phyloP scores from a whole-genome alignment of 2,329 filamentous ascomycete genomes.

The Apiospora aurea region DNA sequence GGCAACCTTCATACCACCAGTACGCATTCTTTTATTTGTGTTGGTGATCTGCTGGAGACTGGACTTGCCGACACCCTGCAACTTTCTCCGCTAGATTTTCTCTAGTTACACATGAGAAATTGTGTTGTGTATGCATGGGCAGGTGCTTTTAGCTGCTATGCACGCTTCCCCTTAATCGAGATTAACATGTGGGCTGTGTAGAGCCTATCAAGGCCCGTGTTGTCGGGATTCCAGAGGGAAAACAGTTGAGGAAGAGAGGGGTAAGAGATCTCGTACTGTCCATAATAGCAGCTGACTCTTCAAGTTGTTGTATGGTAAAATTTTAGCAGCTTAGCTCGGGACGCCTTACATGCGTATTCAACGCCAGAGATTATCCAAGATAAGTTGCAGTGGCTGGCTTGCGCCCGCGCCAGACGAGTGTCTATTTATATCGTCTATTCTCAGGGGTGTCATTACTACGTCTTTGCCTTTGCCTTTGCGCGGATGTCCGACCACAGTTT shows the following conservation, averaged over 20 bases:
- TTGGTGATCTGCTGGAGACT: neutral
- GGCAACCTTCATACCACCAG: neutral
- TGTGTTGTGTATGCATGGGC: neutral
- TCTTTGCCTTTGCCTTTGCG: slow-evolving; percentile 34
- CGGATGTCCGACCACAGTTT: slow-evolving; percentile 74
- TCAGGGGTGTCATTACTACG: neutral
- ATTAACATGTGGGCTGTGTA: neutral
- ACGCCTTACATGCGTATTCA: neutral
- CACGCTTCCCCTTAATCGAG: neutral
- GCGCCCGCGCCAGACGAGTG: neutral
- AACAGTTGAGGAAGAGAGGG: neutral
- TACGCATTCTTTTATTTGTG: neutral
- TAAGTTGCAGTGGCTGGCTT: neutral
- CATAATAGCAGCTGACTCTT: neutral
- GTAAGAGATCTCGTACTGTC: neutral
- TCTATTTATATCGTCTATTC: neutral
- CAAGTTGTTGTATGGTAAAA: neutral
- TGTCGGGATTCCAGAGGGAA: neutral
- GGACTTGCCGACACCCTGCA: neutral
- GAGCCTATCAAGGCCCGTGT: neutral
- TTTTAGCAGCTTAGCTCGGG: neutral
- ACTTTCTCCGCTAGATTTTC: neutral
- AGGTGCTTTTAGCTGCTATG: neutral
- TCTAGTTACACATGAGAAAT: neutral
- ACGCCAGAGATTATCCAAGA: neutral